Evolutionary conservation across 192 early-diverging fungal genomes (phyloP), one percentile per base, ranked within the genome.

Genomic region (Linderina pennispora): DNA sequence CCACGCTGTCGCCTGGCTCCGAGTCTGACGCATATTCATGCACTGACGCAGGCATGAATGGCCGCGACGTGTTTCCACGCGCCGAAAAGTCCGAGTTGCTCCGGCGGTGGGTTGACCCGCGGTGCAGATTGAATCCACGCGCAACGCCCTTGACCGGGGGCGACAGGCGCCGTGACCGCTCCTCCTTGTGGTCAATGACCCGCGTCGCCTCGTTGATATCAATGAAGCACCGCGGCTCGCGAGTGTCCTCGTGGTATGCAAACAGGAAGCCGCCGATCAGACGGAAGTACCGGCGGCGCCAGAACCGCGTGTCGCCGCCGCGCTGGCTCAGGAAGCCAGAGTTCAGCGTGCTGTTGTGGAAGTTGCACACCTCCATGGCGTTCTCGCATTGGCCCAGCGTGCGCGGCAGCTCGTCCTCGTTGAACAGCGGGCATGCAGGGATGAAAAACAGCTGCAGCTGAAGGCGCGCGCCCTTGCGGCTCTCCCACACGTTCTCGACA

Each of bases 401-500:
- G 34, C 44, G 49, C 10, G 68, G 68, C 43, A 77, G 41, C 58
- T 65, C 69, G 33, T 73, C 69, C 24, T 67, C 69, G 35, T 56
- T 65, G 52, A 77, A 65, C 39, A 71, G 52, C 28, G 65, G 75
- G 26, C 62, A 63, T 23, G 62, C 63, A 33, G 68, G 75, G 15
- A 77, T 61, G 25, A 64, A 77, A 36, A 72, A 77, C n/a, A 77
- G 50, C 58, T 77, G 75, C 38, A 77, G 47, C 42, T 67, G 55
- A 22, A 77, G 21, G 1, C 56, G 55, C n/a, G 60, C 75, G 0
- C 61, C 69, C 26, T 58, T 58, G 33, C 58, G 55, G 57, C 57
- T 72, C 40, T 67, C 59, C 68, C 68, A 77, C 20, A 69, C 65
- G 20, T 65, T 69, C 36, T 77, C 68, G 9, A 77, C 69, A 33